Base-by-base conservation (phyloP, 768 basidiomycete species). In the Lentinula boryana region DNA sequence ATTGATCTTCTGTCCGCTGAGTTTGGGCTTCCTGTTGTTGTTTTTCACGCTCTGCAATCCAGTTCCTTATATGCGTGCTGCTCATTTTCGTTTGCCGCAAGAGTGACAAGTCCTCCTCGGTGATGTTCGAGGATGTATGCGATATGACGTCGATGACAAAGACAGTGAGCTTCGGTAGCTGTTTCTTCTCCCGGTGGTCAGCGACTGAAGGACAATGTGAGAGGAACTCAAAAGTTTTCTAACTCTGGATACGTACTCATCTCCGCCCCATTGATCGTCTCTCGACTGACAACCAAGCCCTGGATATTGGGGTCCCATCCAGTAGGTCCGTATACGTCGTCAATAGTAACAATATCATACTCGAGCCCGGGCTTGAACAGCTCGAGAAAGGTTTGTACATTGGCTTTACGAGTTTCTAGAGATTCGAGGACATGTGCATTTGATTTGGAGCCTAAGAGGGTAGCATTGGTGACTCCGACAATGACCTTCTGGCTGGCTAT, bases 91-190 rank as follows among this genome's bases (percentile, higher is more conserved):
- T 82, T 64, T 83, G 79, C 69, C 87, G 88, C 61, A 95, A 72
- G 68, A 80, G 72, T 59, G 86, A 84, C 16, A 83, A 80, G 68
- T 95, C 91, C 21, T 81, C 82, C 53, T 80, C 79, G 53, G 85
- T 85, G 27, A 91, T 72, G 59, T 76, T 83, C 18, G 81, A 74
- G 4, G 78, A 79, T 35, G 80, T 81, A 49, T 87, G 73, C 0
- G 90, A 92, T 62, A 98, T 94, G 64, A 98, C 93, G 70, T 95
- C 91, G 68, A 98, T 96, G 41, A 93, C 78, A 69, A 87, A 91
- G 0, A 84, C 80, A 52, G 82, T 72, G 49, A 96, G 80, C 2
- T 81, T 64, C 4, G 86, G 82, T 2, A 96, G 75, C 6, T 64
- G 68, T 33, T 84, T 79, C 64, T 78, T 77, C n/a, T 69, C 71